Evolutionary conservation across 2,329 filamentous ascomycete genomes (phyloP).

Genomic region (Lachnellula subtilissima): DNA sequence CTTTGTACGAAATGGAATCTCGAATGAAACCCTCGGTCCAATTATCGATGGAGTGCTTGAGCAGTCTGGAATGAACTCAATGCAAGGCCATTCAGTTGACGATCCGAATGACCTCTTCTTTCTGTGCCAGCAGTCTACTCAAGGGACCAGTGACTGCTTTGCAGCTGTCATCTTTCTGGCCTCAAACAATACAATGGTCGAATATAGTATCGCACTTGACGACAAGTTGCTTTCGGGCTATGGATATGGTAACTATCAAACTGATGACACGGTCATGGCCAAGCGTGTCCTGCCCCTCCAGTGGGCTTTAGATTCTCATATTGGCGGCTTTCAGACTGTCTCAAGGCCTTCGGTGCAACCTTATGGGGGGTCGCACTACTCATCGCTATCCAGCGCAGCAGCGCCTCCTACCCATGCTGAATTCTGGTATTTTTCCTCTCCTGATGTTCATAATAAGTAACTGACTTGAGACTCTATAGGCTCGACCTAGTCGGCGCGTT

Average conservation of each 20-base stretch:
- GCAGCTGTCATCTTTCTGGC: conserved; percentile 22
- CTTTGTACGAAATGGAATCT: conserved; percentile 22
- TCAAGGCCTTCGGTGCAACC: conserved; percentile 18
- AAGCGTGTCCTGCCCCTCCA: conserved; percentile 19
- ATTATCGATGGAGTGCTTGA: conserved; percentile 18
- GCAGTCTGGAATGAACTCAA: conserved; percentile 12
- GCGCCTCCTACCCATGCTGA: background rate
- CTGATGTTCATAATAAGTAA: background rate
- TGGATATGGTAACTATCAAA: conserved; percentile 9
- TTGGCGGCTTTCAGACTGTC: conserved; percentile 16
- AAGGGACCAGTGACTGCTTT: conserved; percentile 22
- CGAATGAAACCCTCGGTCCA: conserved; percentile 14
- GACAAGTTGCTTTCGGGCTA: background rate
- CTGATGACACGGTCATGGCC: conserved; percentile 8
- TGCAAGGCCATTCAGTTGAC: conserved; percentile 9
- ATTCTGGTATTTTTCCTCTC: conserved; percentile 2
- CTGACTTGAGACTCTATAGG: conserved; percentile 8
- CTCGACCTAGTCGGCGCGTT: conserved; percentile 12
- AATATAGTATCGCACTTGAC: conserved; percentile 24
- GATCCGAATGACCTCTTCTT: conserved; percentile 20
- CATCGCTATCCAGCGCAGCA: background rate
- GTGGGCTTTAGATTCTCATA: conserved; percentile 20
- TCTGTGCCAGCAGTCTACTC: conserved; percentile 20
- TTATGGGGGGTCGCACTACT: conserved; percentile 16
- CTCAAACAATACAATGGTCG: conserved; percentile 22